Evolutionary conservation across 148 eudicot genomes (phyloP), one percentile per base, ranked within the genome.

Genomic region (Tetragonia tetragonoides): DNA sequence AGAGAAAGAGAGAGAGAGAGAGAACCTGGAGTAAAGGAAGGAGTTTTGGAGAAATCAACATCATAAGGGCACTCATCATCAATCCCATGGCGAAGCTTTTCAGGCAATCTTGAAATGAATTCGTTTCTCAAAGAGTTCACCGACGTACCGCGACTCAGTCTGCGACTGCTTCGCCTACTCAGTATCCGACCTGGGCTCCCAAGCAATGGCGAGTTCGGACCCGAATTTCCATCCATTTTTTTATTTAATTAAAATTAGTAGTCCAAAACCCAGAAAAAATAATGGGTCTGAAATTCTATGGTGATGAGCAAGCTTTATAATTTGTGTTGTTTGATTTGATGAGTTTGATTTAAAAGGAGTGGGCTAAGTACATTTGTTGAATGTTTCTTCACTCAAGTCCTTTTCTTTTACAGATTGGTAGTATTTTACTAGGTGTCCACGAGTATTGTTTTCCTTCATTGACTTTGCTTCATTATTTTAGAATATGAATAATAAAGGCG

Each of bases 101-200:
- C 89, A 0, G 97, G 97, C 77, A 92, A 82, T 63, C 86, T 81
- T 0, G 94, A 39, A 11, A 91, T 62, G 81, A 95, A 92, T 2
- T 91, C 94, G 56, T 44, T 80, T 14, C 88, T 85, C 21, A 95
- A 77, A 8, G 96, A 82, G 75, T 79, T 91, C 1, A 91, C 88
- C 24, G 99, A 95, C 82, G 91, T 81, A 61, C 86, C 77, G 34
- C 97, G 90, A 72, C 79, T 79, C 54, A 89, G 53, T 38, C 74
- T 71, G 9, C 79, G 57, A 39, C 81, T 69, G 21, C 85, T 78
- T 56, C 83, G 83, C 37, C 81, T 68, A 16, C 78, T 82, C 34
- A 81, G 77, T 77, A 72, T 76, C 47, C 73, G 57, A 34, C n/a
- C 8, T 63, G 66, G 74, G 51, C 82, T 66, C 44, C 57, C 74